Evolutionary conservation across 192 early-diverging fungal genomes (phyloP).

Genomic region (Funneliformis mosseae): DNA sequence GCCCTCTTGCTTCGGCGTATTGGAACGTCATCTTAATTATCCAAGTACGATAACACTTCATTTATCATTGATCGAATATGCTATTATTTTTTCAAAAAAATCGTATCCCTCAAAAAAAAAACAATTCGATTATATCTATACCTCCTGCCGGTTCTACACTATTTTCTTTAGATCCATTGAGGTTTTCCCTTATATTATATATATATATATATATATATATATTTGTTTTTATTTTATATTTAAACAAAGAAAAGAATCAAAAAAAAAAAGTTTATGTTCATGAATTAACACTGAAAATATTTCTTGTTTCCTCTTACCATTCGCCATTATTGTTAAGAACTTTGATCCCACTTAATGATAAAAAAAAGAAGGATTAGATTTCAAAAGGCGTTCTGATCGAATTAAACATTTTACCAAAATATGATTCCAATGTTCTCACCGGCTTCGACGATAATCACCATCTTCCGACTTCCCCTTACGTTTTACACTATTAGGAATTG

Average conservation of each 20-base stretch:
- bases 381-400: not conserved
- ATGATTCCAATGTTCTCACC: not conserved
- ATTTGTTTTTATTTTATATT: too few relatives aligned
- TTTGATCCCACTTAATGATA: not conserved
- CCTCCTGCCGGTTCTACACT: not conserved
- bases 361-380: not conserved
- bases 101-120: not conserved
- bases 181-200: not conserved
- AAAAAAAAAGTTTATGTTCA: not conserved
- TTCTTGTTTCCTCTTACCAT: not conserved
- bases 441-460: not conserved
- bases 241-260: too few relatives aligned
- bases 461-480: not conserved
- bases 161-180: not conserved
- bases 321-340: not conserved
- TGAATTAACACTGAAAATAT: not conserved
- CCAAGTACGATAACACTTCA: conserved; percentile 1
- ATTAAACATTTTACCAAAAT: not conserved
- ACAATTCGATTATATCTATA: not conserved
- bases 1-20: conserved; percentile 18
- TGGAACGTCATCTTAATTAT: not conserved
- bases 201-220: not conserved
- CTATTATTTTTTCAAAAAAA: conserved; percentile 1
- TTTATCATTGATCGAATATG: conserved; percentile 1
- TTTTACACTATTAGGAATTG: not conserved